Base-by-base conservation (phyloP, 352 stramenopile species). In the Blastocystis sp. region DNA sequence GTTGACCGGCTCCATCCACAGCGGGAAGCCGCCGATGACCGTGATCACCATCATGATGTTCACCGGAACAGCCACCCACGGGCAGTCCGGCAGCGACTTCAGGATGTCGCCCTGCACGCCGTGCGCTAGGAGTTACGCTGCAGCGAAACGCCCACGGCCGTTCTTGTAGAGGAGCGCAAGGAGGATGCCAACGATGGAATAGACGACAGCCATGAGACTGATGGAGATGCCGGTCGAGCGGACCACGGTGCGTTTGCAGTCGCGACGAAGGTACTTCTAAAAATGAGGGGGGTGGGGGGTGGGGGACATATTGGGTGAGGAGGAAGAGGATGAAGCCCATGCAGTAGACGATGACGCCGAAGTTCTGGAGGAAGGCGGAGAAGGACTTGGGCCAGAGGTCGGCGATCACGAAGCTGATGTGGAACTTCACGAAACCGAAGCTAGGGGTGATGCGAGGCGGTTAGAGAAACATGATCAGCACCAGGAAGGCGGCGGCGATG, bases 251-350 rank as follows among this genome's bases (percentile, higher is more conserved):
- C 69, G 67, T 56, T 84, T 62, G 61, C 74, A 84, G 61, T 84
- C 74, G 21, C 60, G 53, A n/a, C 52, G 45, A 17, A 84, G 56
- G 45, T 84, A 84, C 56, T 84, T 84, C 74, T 84, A 84, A 2
- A 67, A 9, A 19, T 81, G 28, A 69, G 52, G 14, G 45, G 56
- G 7, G 38, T n/a, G 2, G 38, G 4, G 23, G 28, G 23, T 34
- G 41, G 28, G 0, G 7, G 2, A 88, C 78, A 45, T 79, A 88
- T 79, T 79, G 78, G 11, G 78, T 79, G 2, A 88, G 61, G 43
- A 88, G 67, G 67, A 88, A 76, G 23, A 79, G 78, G 28, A 88
- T 88, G 53, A 79, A 88, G 53, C 64, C 78, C 64, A 88, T 76
- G 67, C 64, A 88, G 41, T 88, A 88, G 19, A 88, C 64, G 56